Base-by-base conservation (phyloP, 2,329 filamentous ascomycete genomes). In the Aschersonia sp. region DNA sequence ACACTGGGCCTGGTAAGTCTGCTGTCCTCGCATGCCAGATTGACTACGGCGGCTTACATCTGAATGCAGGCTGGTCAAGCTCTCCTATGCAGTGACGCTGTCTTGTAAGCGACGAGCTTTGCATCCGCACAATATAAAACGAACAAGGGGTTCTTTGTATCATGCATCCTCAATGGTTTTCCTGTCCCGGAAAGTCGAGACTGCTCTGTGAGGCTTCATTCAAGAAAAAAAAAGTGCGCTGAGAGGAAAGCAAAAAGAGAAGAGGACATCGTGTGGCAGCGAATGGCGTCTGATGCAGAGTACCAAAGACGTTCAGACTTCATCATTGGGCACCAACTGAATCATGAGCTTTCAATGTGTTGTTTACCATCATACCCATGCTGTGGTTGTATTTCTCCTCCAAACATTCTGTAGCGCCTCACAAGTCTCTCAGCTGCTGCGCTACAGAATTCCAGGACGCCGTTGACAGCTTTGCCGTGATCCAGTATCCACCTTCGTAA, bases 381-480 rank as follows among this genome's bases (percentile, higher is more conserved):
- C 22, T 22, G 22, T 22, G 22, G 22, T 22, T 22, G 22, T 22
- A 22, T 22, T 22, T 22, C 22, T 22, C 22, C 22, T 22, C 22
- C 22, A 22, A 22, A 22, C 22, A 22, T 22, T 22, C 22, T 37
- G 35, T 37, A 8, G 4, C 4, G 29, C 41, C 5, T 47, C 31
- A 48, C 43, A 45, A 41, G 2, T 4, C 42, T 22, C 39, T 3
- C 37, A 48, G 30, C 37, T 48, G 9, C 37, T 32, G 30, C 6
- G 31, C n/a, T 4, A 48, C 29, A 14, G 43, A 32, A 11, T 32
- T 41, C 45, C 45, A 49, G 11, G 45, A 43, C 32, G 10, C 29
- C 22, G 44, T 5, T 5, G 47, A 49, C 32, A 49, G 8, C 41
- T 44, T 49, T 22, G 44, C 44, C 47, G 41, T 37, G 35, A 46